Percentiles rank a stretch among this genome's conserved stretches.
phyloP scores from a whole-genome alignment of 192 early-diverging fungal species.

The Backusella tarrabulga region DNA sequence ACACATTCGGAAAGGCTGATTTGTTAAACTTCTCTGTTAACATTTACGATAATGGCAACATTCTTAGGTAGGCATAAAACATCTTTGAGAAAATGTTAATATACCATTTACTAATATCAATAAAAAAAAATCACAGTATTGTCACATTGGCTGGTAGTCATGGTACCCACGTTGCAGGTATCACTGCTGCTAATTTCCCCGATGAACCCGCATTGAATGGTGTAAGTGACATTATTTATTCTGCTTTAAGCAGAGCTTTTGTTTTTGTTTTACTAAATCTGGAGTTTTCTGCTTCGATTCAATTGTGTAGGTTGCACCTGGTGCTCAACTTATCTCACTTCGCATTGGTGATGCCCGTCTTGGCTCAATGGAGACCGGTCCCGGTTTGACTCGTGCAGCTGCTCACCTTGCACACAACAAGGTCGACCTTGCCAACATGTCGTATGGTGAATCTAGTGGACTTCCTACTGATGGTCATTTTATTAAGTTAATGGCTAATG shows the following conservation, averaged over 20 bases:
- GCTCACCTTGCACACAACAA: slow-evolving; percentile 66
- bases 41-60: slow-evolving; percentile 83
- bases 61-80: slow-evolving; percentile 46
- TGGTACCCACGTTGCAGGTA: slow-evolving; percentile 94
- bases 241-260: neutral
- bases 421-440: slow-evolving; percentile 82
- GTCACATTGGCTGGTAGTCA: slow-evolving; percentile 84
- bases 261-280: neutral
- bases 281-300: neutral
- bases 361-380: slow-evolving; percentile 79
- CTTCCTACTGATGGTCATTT: slow-evolving; percentile 78
- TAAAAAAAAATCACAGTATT: slow-evolving; percentile 50
- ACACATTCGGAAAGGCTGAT: slow-evolving; percentile 72
- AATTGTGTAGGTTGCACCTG: slow-evolving; percentile 75
- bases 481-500: slow-evolving; percentile 73
- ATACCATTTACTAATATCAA: neutral
- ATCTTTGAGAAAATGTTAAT: neutral
- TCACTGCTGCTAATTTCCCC: slow-evolving; percentile 86
- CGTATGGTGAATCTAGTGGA: slow-evolving; percentile 81
- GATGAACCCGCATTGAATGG: slow-evolving; percentile 85
- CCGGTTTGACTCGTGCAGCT: slow-evolving; percentile 78
- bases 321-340: slow-evolving; percentile 91
- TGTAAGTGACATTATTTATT: slow-evolving; percentile 39
- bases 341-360: slow-evolving; percentile 81
- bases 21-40: slow-evolving; percentile 90